Evolutionary conservation across 345 rosid species (phyloP), one percentile per base, ranked within the genome.

Genomic region (Eucalyptus marginata): DNA sequence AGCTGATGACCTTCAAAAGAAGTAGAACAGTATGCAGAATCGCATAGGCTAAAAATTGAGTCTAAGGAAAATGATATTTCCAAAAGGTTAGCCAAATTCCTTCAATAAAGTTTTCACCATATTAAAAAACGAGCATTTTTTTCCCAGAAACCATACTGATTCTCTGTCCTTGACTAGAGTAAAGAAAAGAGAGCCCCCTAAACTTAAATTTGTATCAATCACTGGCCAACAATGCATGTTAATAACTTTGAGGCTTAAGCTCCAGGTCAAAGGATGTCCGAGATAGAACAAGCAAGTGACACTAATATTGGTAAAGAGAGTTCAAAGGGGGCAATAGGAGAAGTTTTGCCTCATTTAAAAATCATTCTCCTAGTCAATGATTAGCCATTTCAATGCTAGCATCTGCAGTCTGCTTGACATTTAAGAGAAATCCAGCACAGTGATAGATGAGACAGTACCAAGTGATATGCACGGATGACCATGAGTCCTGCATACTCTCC

Each of bases 401-500:
- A 76, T 36, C 83, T 11, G 83, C 47, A 76, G 43, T 76, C 83
- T 76, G 14, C 47, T 76, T 76, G 46, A 76, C 83, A 76, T 20
- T 76, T 20, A 76, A 76, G 83, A 76, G 43, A 27, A 76, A 76
- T 36, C 83, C 13, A 3, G 47, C 83, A 76, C 83, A 36, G 83
- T 40, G 27, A 36, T 76, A 20, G 83, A 36, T 36, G 83, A 76
- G 83, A 87, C 66, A 46, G 27, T 97, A 97, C 99, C 97, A 90
- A 68, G 89, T 98, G 99, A 93, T 96, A 98, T 49, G 98, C 99
- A 22, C 98, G 99, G 91, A 98, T 98, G 91, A 96, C 99, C 99
- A 98, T 98, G 80, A 98, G 96, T 91, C 99, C 99, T 31, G 99
- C 96, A 88, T 97, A 98, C 92, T 97, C 99, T 29, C 99, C 99